Base-by-base conservation (phyloP, 768 basidiomycete species). In the Serpula lacrymans region DNA sequence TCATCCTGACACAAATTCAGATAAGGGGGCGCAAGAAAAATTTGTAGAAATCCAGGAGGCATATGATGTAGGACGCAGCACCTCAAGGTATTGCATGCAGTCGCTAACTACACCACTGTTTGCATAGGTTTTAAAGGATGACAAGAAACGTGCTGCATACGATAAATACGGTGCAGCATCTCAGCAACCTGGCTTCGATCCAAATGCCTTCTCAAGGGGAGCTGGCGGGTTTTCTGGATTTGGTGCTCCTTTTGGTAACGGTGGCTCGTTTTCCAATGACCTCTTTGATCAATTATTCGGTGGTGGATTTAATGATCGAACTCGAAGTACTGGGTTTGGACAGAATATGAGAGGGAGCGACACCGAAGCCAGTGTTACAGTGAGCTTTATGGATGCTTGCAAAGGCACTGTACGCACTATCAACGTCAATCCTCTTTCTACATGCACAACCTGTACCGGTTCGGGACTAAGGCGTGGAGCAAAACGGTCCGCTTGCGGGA, bases 21-120 rank as follows among this genome's bases (percentile, higher is more conserved):
- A 95, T 66, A 87, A 90, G 54, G 74, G 72, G 34, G 90, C 95
- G 0, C 84, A 90, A 52, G 88, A 88, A 47, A 90, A 88, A 60
- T 99, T 99, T 61, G 75, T 94, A 13, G 95, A 99, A 63, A 97
- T 98, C 42, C 96, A 98, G 60, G 78, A 82, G 53, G 96, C 96
- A 9, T 99, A 98, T 68, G 96, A 98, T 64, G 95, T 97, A 49
- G 50, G 82, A 65, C 21, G 34, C 34, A 23, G 27, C 17, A 41
- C 43, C 29, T 34, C 25, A 31, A 18, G 13, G 48, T 45, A 46
- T 43, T 45, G n/a, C n/a, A n/a, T 25, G 28, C 39, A 47, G 42
- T 21, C 22, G 34, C 48, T 59, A 44, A 57, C 43, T 42, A 37
- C 13, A 8, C 36, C 17, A 44, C 29, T 40, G 12, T 45, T 39